Base-by-base conservation (phyloP, 345 rosid genomes). In the Salix koriyanagi region DNA sequence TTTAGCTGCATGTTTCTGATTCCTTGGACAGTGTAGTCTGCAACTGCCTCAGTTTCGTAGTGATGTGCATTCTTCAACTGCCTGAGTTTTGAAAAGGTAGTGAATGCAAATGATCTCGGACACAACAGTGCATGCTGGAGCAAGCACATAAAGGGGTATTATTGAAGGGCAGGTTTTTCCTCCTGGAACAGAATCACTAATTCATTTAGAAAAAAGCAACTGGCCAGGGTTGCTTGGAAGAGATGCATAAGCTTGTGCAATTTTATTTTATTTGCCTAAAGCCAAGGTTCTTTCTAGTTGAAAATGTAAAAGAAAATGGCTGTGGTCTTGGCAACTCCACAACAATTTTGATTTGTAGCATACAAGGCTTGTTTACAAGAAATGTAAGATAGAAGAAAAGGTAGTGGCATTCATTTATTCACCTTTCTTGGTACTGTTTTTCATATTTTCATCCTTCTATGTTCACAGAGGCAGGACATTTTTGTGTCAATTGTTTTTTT, bases 301-400 rank as follows among this genome's bases (percentile, higher is more conserved):
- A 81, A 79, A 78, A 73, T 75, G 81, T 65, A 69, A 69, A 85
- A 71, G 82, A 79, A 79, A 69, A 62, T 28, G 69, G 75, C 72
- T 48, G 79, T 72, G 81, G 84, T 72, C 67, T 68, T 67, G 60
- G 70, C 76, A 65, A 71, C 79, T 30, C 83, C 84, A 80, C 84
- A 39, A 74, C 84, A 86, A 81, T 88, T 88, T 88, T 88, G 91
- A 84, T 86, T 81, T 84, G 89, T 86, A 86, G 81, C 89, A 86
- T 86, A 83, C 58, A 73, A 78, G 84, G 79, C 76, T 80, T 82
- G 73, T 76, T 85, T 75, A 83, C 75, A 74, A 66, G 79, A 78
- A 79, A 78, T 80, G 86, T 84, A 79, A 66, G 85, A 82, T 85
- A 87, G 85, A 77, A 75, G 71, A 74, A 82, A 23, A 56, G 36